Conservation (phyloP, 352 stramenopile species). For the Saprolegnia diclina region DNA sequence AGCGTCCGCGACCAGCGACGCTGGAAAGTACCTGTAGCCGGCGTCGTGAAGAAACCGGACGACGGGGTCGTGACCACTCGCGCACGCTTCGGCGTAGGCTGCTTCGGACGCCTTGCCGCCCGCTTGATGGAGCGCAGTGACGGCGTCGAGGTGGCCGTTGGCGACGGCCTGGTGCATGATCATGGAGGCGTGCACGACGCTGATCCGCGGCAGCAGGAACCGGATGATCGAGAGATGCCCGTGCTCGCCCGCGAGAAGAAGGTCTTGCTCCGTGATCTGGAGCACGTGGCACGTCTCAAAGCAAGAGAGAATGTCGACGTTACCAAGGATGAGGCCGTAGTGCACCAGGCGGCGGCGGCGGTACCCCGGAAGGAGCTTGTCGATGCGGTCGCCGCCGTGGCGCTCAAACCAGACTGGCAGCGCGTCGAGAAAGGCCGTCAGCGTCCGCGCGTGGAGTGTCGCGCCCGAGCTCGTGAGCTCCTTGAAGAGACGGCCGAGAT, state of each 20-base stretch:
- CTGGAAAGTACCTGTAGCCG: not conserved
- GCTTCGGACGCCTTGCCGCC: conserved; percentile 1
- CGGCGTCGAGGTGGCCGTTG: conserved; percentile 15
- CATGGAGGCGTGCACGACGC: conserved; percentile 5
- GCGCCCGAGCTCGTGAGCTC: conserved; percentile 10
- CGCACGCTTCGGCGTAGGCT: not conserved
- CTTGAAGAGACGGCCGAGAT: not conserved
- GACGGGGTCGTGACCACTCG: conserved; percentile 1
- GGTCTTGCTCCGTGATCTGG: conserved; percentile 3
- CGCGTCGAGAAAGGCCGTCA: not conserved
- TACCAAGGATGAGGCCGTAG: not conserved
- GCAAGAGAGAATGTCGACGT: not conserved
- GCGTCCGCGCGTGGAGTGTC: not conserved
- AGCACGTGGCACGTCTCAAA: conserved; percentile 6
- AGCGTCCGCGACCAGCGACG: not conserved
- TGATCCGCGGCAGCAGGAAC: conserved; percentile 1
- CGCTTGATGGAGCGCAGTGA: not conserved
- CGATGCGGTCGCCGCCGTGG: not conserved
- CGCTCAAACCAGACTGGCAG: not conserved
- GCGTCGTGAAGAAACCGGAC: conserved; percentile 4
- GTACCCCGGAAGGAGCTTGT: not conserved
- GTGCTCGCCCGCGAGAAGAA: not conserved
- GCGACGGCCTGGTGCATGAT: conserved; percentile 15
- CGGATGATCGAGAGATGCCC: conserved; percentile 4
- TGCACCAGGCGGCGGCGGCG: not conserved